phyloP scores from a whole-genome alignment of 768 basidiomycete species.

The Boletus reticulatus region DNA sequence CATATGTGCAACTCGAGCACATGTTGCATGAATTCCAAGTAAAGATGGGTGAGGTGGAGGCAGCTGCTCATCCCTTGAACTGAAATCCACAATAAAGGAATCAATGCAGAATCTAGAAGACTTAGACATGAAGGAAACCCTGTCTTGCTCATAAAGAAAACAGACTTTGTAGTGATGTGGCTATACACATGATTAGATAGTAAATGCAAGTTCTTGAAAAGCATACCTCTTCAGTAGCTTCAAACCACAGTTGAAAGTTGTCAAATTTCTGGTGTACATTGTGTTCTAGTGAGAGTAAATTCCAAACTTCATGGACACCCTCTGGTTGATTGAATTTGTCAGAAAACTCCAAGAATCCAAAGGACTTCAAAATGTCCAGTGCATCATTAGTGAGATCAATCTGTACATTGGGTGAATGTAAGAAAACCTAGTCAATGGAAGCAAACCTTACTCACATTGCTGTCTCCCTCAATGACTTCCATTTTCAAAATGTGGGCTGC shows the following conservation, averaged over 20 bases:
- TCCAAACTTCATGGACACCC: neutral
- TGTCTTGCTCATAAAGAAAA: neutral
- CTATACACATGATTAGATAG: neutral
- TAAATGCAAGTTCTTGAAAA: neutral
- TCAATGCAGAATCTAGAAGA: no score
- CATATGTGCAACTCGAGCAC: no score
- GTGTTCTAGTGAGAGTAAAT: neutral
- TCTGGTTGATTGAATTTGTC: neutral
- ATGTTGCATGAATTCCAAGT: no score
- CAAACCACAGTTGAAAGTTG: neutral
- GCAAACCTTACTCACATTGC: no score
- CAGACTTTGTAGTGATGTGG: neutral
- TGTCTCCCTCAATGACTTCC: neutral
- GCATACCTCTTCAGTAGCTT: neutral
- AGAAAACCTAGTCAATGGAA: no score
- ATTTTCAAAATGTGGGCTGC: neutral
- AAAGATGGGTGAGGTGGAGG: no score
- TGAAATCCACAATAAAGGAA: no score
- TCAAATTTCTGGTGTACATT: fast-evolving
- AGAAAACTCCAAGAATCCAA: neutral
- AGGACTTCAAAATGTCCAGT: neutral
- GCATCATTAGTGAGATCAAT: neutral
- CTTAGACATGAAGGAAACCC: no score
- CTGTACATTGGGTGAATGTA: neutral
- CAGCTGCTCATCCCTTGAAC: no score